A percentile compares a stretch with the other conserved stretches of the same genome.
These are phyloP conservation scores for Plasmodium cynomolgi DNA, from an alignment of 169 alveolate species.

Conservation along the genomic window DNA sequence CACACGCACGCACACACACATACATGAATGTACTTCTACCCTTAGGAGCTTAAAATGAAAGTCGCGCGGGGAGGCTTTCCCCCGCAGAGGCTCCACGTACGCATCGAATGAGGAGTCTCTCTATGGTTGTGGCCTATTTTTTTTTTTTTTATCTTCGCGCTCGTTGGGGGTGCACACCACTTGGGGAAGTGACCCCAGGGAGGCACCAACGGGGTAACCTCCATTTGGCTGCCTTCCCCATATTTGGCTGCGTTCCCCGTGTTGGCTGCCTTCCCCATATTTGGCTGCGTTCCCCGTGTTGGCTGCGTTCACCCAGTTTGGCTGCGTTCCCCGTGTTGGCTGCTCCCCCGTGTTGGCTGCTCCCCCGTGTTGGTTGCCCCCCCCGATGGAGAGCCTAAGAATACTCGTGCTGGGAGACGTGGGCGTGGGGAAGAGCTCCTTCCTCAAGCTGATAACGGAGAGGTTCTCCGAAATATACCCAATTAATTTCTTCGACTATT, in stretches of 20 bases:
- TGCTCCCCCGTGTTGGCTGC: neutral
- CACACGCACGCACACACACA: neutral
- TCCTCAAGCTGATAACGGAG: slow-evolving; percentile 47
- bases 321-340: too few relatives aligned
- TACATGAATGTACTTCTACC: neutral
- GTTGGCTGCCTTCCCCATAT: too few relatives aligned
- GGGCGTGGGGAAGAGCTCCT: slow-evolving; percentile 74
- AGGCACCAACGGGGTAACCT: neutral
- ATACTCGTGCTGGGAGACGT: slow-evolving; percentile 65
- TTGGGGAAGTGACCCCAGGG: neutral
- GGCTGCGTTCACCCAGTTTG: neutral
- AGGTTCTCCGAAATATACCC: slow-evolving; percentile 50
- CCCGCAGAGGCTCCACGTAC: neutral
- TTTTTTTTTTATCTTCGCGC: neutral
- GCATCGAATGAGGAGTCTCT: neutral
- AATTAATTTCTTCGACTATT: slow-evolving; percentile 52
- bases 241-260: neutral
- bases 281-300: neutral
- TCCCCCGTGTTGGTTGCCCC: too few relatives aligned
- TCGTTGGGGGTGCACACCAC: neutral
- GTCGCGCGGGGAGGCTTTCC: neutral
- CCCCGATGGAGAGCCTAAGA: slow-evolving; percentile 28
- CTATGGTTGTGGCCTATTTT: neutral
- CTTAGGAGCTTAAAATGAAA: neutral
- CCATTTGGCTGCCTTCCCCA: neutral